Evolutionary conservation across 2,329 filamentous ascomycete species (phyloP).

Genomic region (Byssochlamys sp.): DNA sequence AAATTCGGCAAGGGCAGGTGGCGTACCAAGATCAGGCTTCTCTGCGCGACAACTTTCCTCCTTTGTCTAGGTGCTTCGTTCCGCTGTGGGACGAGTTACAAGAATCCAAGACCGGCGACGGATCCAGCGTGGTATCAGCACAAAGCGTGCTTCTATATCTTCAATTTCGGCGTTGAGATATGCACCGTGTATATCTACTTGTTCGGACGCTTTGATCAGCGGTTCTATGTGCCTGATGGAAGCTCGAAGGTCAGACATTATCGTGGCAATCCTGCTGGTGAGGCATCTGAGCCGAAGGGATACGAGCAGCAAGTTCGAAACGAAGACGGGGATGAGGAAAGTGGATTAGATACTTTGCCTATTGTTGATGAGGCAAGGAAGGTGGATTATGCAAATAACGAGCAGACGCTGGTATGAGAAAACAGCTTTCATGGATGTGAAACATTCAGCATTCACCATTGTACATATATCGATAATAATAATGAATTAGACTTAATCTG

Average conservation of each 20-base stretch:
- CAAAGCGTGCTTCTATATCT: constrained; percentile 67
- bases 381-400: background rate
- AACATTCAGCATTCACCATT: too few species aligned
- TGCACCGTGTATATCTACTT: constrained; percentile 59
- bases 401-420: background rate
- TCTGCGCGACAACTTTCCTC: constrained; percentile 50
- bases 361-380: background rate
- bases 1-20: constrained; percentile 60
- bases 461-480: too few species aligned
- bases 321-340: background rate
- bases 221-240: constrained; percentile 67
- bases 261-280: background rate
- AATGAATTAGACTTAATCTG: background rate
- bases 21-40: constrained; percentile 55
- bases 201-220: constrained; percentile 58
- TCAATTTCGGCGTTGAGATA: constrained; percentile 68
- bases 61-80: constrained; percentile 62
- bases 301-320: background rate
- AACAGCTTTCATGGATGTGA: background rate
- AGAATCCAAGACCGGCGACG: constrained; percentile 37
- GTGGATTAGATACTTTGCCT: background rate
- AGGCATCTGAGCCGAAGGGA: background rate
- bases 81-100: constrained; percentile 52
- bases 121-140: constrained; percentile 60
- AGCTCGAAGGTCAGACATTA: constrained; percentile 23